phyloP scores from a whole-genome alignment of 2,329 filamentous ascomycete genomes.

The Thielaviopsis ethacetica region DNA sequence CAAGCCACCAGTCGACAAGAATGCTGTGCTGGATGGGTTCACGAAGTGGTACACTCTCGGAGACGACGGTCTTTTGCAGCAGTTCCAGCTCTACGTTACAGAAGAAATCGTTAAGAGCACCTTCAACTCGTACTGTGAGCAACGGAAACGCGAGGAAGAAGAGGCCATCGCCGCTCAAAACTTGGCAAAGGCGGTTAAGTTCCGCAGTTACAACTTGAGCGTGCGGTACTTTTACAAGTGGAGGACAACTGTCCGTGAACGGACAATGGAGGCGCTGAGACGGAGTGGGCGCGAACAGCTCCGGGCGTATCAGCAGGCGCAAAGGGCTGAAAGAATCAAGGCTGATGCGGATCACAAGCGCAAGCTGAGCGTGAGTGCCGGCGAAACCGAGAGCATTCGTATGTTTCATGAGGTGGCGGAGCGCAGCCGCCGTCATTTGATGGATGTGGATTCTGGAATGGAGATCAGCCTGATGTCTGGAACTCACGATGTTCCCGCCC shows the following conservation, averaged over 20 bases:
- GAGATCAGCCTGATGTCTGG: conserved; percentile 23
- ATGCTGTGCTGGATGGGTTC: conserved; percentile 27
- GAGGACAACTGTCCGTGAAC: conserved; percentile 32
- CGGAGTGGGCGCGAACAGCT: conserved; percentile 34
- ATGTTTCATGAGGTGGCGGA: conserved; percentile 11
- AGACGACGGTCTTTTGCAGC: conserved; percentile 35
- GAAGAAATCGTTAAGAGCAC: conserved; percentile 27
- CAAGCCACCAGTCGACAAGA: conserved; percentile 2
- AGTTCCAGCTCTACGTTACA: conserved; percentile 30
- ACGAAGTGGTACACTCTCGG: conserved; percentile 38
- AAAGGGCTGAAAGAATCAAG: conserved; percentile 21
- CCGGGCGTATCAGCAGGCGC: conserved; percentile 27
- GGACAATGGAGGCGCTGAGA: conserved; percentile 32
- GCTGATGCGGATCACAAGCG: conserved; percentile 13
- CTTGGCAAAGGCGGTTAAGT: conserved; percentile 30
- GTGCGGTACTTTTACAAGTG: conserved; percentile 42
- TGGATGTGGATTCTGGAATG: conserved; percentile 26
- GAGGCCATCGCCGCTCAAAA: conserved; percentile 32
- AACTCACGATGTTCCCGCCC: conserved; percentile 21
- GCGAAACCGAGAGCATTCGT: neutral
- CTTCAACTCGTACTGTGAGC: conserved; percentile 24
- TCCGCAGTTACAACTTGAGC: conserved; percentile 31
- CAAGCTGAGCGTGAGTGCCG: conserved; percentile 9
- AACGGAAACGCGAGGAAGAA: conserved; percentile 25
- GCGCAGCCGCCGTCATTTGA: conserved; percentile 17